A percentile compares a stretch with the other conserved stretches of the same genome.
phyloP scores from a whole-genome alignment of 805 yeast species.

The Saturnispora hagleri region DNA sequence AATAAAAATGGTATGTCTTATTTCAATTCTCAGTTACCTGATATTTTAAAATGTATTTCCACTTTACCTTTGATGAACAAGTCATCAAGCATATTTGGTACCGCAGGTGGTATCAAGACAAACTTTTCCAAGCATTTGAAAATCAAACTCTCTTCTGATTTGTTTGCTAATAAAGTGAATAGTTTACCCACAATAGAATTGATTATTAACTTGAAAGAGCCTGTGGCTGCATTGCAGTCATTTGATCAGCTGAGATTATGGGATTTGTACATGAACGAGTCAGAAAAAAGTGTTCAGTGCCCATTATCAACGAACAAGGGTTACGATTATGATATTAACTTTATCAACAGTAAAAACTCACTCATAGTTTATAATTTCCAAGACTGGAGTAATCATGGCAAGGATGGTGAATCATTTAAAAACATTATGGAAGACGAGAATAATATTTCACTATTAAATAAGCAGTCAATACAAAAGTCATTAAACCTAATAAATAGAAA shows the following conservation, averaged over 20 bases:
- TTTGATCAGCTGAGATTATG: conserved; percentile 12
- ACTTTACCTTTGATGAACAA: conserved; percentile 19
- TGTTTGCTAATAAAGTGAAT: conserved; percentile 15
- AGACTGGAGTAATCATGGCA: conserved; percentile 11
- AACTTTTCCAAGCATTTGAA: conserved; percentile 23
- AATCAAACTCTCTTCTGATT: conserved; percentile 27
- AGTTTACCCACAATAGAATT: conserved; percentile 26
- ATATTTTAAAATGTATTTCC: conserved; percentile 18
- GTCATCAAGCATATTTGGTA: conserved; percentile 20
- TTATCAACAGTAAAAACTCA: conserved; percentile 25
- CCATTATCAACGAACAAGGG: conserved; percentile 18
- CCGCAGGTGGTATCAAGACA: conserved; percentile 24
- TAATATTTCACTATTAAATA: conserved; percentile 12
- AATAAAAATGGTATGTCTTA: conserved; percentile 10
- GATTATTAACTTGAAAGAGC: conserved; percentile 22
- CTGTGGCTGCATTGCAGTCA: conserved; percentile 14
- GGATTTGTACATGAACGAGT: conserved; percentile 21
- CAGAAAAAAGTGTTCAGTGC: conserved; percentile 21
- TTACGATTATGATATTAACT: conserved; percentile 22
- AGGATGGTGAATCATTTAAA: conserved; percentile 1
- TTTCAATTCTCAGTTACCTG: conserved; percentile 23
- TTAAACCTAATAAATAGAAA: conserved; percentile 17
- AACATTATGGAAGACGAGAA: conserved; percentile 9
- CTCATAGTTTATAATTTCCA: conserved; percentile 16
- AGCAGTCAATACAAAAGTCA: conserved; percentile 16